A percentile compares a stretch with the other conserved stretches of the same genome.
phyloP scores from a whole-genome alignment of 306 rosid species.

The Potentilla sterilis region DNA sequence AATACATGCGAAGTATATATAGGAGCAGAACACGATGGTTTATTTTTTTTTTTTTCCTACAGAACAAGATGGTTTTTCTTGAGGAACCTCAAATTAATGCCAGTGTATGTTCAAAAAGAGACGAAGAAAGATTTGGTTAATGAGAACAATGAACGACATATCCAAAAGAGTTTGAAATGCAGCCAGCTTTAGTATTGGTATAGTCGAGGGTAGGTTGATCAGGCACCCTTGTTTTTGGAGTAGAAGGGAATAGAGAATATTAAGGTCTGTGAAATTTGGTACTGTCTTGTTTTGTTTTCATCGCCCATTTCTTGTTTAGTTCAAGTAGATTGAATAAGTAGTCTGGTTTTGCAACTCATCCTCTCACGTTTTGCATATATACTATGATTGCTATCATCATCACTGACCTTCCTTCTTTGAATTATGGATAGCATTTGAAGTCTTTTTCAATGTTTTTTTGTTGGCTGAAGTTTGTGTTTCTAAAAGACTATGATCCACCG shows the following conservation, averaged over 20 bases:
- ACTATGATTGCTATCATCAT: not conserved
- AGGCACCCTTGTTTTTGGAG: slow-evolving; percentile 30
- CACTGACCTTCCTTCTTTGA: not conserved
- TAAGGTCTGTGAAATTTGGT: not conserved
- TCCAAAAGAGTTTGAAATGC: slow-evolving; percentile 12
- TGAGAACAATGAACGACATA: slow-evolving; percentile 18
- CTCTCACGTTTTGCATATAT: not conserved
- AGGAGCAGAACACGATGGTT: not conserved
- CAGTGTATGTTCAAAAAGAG: not conserved
- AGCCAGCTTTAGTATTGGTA: slow-evolving; percentile 17
- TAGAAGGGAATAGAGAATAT: not conserved
- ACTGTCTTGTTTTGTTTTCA: slow-evolving; percentile 17
- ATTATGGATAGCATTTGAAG: not conserved
- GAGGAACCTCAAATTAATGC: not conserved
- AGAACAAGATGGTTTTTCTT: not conserved
- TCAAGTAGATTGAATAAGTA: not conserved
- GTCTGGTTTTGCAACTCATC: not conserved
- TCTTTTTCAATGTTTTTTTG: not conserved
- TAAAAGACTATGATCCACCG: not conserved
- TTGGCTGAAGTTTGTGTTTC: not conserved
- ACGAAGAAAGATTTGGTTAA: slow-evolving; percentile 15
- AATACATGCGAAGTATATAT: slow-evolving; percentile 9
- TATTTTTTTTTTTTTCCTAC: too few relatives aligned
- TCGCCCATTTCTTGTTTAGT: slow-evolving; percentile 11
- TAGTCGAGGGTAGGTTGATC: slow-evolving; percentile 18